Conservation (phyloP, 345 rosid genomes). For the Capsella bursapastoris region DNA sequence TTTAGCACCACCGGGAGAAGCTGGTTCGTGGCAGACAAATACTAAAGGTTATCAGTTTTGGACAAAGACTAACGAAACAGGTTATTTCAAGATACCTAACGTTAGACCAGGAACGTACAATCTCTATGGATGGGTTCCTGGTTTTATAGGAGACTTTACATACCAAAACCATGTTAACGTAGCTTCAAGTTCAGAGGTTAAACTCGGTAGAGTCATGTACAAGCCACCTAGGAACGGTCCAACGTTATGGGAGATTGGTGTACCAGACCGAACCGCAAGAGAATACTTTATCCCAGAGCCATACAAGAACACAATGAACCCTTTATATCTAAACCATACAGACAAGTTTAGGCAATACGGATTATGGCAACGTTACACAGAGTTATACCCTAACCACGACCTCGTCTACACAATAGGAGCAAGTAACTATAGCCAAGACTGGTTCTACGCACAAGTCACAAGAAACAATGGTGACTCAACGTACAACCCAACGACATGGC, state of each 20-base stretch:
- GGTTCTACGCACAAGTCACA: constrained; percentile 87
- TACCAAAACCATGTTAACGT: constrained; percentile 45
- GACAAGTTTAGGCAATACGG: constrained; percentile 79
- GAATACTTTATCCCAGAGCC: constrained; percentile 77
- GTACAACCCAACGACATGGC: constrained; percentile 68
- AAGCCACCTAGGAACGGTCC: constrained; percentile 81
- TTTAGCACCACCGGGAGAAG: constrained; percentile 73
- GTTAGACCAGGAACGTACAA: constrained; percentile 63
- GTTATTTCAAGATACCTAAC: constrained; percentile 61
- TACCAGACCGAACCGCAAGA: constrained; percentile 70
- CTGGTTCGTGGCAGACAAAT: constrained; percentile 83
- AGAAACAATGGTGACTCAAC: constrained; percentile 51
- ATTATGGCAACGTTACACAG: constrained; percentile 68
- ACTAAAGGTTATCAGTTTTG: constrained; percentile 90
- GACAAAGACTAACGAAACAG: constrained; percentile 57
- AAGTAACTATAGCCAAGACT: constrained; percentile 53
- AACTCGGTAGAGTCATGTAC: constrained; percentile 51
- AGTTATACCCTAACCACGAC: constrained; percentile 59
- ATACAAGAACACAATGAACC: constrained; percentile 55
- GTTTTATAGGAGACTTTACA: constrained; percentile 65
- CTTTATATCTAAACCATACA: constrained; percentile 40
- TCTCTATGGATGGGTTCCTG: constrained; percentile 79
- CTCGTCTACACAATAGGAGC: constrained; percentile 58
- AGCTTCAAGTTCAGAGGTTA: constrained; percentile 51
- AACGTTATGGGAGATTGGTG: constrained; percentile 85